Evolutionary conservation across 1,284 basidiomycete species (phyloP).

Genomic region (Kalmanozyma brasiliensis): DNA sequence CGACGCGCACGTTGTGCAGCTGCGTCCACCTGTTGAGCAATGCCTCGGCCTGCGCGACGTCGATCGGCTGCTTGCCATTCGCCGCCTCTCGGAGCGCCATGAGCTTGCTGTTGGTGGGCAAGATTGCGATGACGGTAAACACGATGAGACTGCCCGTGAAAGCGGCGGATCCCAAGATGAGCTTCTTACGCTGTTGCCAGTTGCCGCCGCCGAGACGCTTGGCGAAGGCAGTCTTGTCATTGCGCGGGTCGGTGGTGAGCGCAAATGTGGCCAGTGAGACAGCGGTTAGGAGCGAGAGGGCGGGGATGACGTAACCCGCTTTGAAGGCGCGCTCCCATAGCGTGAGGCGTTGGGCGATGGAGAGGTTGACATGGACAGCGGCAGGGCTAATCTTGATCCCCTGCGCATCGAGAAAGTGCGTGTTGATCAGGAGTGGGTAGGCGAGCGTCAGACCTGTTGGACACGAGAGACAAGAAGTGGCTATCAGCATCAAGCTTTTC

Average conservation of each 20-base stretch:
- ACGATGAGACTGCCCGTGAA: slow-evolving; percentile 18
- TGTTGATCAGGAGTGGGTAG: slow-evolving; percentile 32
- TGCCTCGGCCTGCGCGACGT: slow-evolving; percentile 15
- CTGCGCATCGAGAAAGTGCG: slow-evolving; percentile 30
- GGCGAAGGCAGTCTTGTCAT: slow-evolving; percentile 6
- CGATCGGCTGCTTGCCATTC: slow-evolving; percentile 25
- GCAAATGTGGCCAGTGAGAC: slow-evolving; percentile 14
- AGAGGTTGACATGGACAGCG: slow-evolving; percentile 24
- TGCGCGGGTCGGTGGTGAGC: slow-evolving; percentile 3
- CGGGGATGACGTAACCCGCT: slow-evolving; percentile 22
- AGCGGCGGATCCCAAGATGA: slow-evolving; percentile 24
- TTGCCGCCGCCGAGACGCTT: slow-evolving; percentile 12
- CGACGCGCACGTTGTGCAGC: slow-evolving; percentile 40
- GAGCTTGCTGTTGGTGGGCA: slow-evolving; percentile 31
- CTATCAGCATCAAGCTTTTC: background rate
- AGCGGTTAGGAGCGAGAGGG: slow-evolving; percentile 16
- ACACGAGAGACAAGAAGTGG: background rate
- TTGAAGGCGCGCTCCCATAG: slow-evolving; percentile 36
- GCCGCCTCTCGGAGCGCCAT: slow-evolving; percentile 23
- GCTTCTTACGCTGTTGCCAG: slow-evolving; percentile 20
- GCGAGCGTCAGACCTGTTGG: slow-evolving; percentile 23
- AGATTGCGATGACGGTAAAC: slow-evolving; percentile 25
- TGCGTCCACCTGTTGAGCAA: slow-evolving; percentile 25
- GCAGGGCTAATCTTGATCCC: slow-evolving; percentile 28
- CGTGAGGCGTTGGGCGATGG: slow-evolving; percentile 34